phyloP scores from a whole-genome alignment of 2,329 filamentous ascomycete species.

The Fusarium fujikuroi region DNA sequence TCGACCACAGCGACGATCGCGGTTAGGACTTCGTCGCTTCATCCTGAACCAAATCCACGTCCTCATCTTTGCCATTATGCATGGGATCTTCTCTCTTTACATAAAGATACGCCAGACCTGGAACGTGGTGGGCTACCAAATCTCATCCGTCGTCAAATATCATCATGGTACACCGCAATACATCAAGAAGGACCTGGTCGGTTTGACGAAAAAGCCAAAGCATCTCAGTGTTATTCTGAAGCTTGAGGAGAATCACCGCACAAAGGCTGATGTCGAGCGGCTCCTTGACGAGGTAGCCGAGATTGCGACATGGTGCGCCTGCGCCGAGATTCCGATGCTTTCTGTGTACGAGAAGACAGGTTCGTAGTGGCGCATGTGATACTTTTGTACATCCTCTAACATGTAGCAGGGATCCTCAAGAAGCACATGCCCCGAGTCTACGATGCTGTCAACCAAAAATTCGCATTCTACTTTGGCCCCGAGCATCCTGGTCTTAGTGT shows the following conservation, averaged over 20 bases:
- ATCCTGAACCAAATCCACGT: conserved; percentile 71
- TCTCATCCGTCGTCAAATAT: conserved; percentile 87
- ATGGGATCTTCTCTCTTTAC: conserved; percentile 88
- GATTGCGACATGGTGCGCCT: conserved; percentile 91
- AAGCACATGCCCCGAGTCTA: conserved; percentile 88
- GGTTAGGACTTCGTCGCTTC: conserved; percentile 70
- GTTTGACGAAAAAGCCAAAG: conserved; percentile 77
- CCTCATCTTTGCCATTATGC: conserved; percentile 75
- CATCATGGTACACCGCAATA: conserved; percentile 95
- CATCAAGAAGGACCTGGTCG: conserved; percentile 86
- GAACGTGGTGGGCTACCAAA: conserved; percentile 79
- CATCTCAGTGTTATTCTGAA: conserved; percentile 90
- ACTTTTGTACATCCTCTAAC: conserved; percentile 14
- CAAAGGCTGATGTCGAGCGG: conserved; percentile 80
- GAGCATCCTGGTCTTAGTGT: conserved; percentile 75
- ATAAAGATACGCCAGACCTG: conserved; percentile 84
- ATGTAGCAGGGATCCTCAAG: conserved; percentile 79
- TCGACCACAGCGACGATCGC: conserved; percentile 49
- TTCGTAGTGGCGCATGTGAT: conserved; percentile 51
- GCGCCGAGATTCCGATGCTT: conserved; percentile 85
- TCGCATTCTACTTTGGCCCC: conserved; percentile 87
- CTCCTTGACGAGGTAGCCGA: conserved; percentile 92
- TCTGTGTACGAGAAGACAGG: conserved; percentile 94
- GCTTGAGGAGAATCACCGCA: conserved; percentile 74
- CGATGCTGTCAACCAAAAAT: conserved; percentile 79